phyloP scores from a whole-genome alignment of 78 protist species.

The Dictyostelium intermedium region DNA sequence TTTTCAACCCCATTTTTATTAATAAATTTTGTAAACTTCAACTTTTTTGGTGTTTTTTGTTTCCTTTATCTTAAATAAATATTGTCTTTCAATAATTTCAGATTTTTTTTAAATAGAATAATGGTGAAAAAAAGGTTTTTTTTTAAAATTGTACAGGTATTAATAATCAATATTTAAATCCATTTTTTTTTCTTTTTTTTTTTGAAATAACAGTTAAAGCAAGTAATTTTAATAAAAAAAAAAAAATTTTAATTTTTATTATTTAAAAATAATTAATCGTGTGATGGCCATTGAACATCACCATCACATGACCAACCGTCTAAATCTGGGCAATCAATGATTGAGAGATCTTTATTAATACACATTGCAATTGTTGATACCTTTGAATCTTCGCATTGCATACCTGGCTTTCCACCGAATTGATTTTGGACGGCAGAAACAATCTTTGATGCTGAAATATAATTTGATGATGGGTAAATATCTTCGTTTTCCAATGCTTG shows the following conservation, averaged over 20 bases:
- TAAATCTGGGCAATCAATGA: constrained; percentile 46
- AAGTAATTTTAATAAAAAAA: not conserved
- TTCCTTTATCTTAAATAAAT: not conserved
- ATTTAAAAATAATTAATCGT: not conserved
- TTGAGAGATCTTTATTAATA: not conserved
- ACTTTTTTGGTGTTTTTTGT: not conserved
- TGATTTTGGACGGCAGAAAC: not conserved
- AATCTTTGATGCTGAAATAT: not conserved
- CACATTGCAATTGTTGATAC: constrained; percentile 33
- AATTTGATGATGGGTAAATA: not conserved
- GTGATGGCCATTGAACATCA: not conserved
- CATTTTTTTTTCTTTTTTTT: not conserved
- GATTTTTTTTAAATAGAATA: not conserved
- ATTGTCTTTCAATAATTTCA: not conserved
- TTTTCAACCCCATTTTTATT: not conserved
- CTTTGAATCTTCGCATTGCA: constrained; percentile 4
- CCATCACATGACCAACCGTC: constrained; percentile 20
- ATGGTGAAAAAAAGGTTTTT: not conserved
- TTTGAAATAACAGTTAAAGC: not conserved
- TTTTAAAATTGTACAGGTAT: not conserved
- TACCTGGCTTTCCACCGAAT: constrained; percentile 3
- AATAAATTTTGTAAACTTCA: not conserved
- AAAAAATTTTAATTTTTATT: not conserved
- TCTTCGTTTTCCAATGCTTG: not conserved
- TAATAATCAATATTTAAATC: too few species aligned